phyloP scores from a whole-genome alignment of 495 filamentous ascomycete genomes.

The Penicillium taxi region DNA sequence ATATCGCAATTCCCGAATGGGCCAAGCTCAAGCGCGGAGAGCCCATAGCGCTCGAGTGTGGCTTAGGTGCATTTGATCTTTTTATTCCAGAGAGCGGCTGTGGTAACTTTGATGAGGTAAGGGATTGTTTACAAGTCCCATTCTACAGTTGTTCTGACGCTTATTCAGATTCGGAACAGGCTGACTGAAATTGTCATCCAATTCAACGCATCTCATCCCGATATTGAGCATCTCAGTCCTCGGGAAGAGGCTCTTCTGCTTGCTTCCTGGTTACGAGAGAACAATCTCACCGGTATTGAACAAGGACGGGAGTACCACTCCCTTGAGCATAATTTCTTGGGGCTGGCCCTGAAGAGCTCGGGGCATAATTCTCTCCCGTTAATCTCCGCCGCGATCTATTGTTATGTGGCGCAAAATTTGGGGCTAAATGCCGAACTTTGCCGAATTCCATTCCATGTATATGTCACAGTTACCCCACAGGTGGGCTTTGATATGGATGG shows the following conservation, averaged over 20 bases:
- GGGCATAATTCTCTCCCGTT: slow-evolving; percentile 69
- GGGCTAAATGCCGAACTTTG: slow-evolving; percentile 66
- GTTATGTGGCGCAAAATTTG: slow-evolving; percentile 54
- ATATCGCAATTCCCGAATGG: slow-evolving; percentile 72
- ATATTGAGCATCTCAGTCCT: slow-evolving; percentile 44
- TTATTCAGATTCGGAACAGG: slow-evolving; percentile 45
- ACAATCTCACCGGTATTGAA: slow-evolving; percentile 60
- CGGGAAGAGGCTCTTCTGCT: slow-evolving; percentile 61
- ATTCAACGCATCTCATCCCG: slow-evolving; percentile 43
- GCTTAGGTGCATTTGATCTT: slow-evolving; percentile 75
- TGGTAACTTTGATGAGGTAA: slow-evolving; percentile 66
- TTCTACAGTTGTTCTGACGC: slow-evolving; percentile 7
- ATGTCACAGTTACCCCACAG: slow-evolving; percentile 58
- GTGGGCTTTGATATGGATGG: slow-evolving; percentile 56
- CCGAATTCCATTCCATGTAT: slow-evolving; percentile 72
- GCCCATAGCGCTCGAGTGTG: slow-evolving; percentile 58
- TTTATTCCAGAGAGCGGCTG: slow-evolving; percentile 66
- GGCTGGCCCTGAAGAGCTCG: slow-evolving; percentile 51
- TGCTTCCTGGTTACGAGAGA: slow-evolving; percentile 54
- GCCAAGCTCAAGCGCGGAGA: slow-evolving; percentile 43
- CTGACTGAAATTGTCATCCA: slow-evolving; percentile 55
- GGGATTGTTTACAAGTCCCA: slow-evolving; percentile 8
- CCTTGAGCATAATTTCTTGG: slow-evolving; percentile 78
- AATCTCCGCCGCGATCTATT: slow-evolving; percentile 68
- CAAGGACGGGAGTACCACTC: slow-evolving; percentile 61